phyloP scores from a whole-genome alignment of 176 grass and related monocot species.

The Bromus sterilis region DNA sequence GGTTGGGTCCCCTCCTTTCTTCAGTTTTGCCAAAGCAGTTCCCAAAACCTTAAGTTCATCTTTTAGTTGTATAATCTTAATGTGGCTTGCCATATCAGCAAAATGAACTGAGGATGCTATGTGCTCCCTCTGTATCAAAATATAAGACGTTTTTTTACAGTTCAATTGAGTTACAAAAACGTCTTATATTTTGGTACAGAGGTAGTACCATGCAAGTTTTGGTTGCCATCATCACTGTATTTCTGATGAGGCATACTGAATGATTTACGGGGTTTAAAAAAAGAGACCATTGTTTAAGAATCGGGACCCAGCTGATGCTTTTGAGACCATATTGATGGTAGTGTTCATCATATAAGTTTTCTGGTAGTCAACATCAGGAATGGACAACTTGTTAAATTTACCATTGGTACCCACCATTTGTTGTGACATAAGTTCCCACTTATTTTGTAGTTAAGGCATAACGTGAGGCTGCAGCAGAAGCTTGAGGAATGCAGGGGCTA shows the following conservation, averaged over 20 bases:
- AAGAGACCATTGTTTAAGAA: not conserved
- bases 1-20: not conserved
- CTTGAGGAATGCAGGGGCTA: constrained; percentile 44
- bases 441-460: constrained; percentile 34
- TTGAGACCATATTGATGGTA: not conserved
- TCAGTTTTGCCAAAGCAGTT: not conserved
- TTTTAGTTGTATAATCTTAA: not conserved
- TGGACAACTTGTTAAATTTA: not conserved
- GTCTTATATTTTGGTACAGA: too few relatives aligned
- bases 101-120: not conserved
- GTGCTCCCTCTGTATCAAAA: too few relatives aligned
- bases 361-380: not conserved
- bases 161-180: too few relatives aligned
- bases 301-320: not conserved
- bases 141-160: too few relatives aligned
- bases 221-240: not conserved
- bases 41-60: not conserved
- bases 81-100: not conserved
- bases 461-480: constrained; percentile 48
- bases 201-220: constrained; percentile 12
- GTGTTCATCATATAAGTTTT: not conserved
- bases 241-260: not conserved
- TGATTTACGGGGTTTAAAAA: not conserved
- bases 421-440: not conserved
- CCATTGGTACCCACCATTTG: not conserved